Percentiles rank a stretch among this genome's conserved stretches.
phyloP scores from a whole-genome alignment of 2,329 filamentous ascomycete genomes.

The Colletotrichum coccodes region DNA sequence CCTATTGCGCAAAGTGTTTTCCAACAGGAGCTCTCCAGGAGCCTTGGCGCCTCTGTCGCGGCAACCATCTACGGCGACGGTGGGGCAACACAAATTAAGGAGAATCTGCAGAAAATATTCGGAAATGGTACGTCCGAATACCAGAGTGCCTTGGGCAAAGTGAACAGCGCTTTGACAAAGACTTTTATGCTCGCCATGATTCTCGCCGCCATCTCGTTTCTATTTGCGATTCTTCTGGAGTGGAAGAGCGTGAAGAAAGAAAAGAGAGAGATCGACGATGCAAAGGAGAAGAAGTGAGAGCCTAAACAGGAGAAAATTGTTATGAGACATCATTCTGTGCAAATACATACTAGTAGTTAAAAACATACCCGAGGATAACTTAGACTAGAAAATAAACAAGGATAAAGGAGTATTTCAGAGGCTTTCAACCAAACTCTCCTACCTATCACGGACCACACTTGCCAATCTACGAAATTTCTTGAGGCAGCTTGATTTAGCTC shows the following conservation, averaged over 20 bases:
- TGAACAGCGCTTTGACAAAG: conserved; percentile 64
- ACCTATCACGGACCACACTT: no score
- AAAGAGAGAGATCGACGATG: background rate
- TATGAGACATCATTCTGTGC: background rate
- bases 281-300: background rate
- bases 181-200: conserved; percentile 66
- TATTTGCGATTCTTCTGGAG: conserved; percentile 62
- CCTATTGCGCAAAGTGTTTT: conserved; percentile 62
- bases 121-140: conserved; percentile 41
- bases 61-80: conserved; percentile 58
- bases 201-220: conserved; percentile 60
- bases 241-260: conserved; percentile 72
- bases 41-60: conserved; percentile 46
- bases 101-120: background rate
- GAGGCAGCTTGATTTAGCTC: no score
- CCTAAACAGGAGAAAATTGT: background rate
- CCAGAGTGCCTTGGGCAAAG: conserved; percentile 48
- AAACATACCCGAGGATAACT: no score
- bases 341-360: no score
- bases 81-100: conserved; percentile 38
- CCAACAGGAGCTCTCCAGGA: conserved; percentile 53
- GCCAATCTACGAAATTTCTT: no score
- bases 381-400: no score
- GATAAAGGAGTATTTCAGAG: no score
- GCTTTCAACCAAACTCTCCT: no score